phyloP scores from a whole-genome alignment of 2,329 filamentous ascomycete genomes.

The Chaetothyriales sp. region DNA sequence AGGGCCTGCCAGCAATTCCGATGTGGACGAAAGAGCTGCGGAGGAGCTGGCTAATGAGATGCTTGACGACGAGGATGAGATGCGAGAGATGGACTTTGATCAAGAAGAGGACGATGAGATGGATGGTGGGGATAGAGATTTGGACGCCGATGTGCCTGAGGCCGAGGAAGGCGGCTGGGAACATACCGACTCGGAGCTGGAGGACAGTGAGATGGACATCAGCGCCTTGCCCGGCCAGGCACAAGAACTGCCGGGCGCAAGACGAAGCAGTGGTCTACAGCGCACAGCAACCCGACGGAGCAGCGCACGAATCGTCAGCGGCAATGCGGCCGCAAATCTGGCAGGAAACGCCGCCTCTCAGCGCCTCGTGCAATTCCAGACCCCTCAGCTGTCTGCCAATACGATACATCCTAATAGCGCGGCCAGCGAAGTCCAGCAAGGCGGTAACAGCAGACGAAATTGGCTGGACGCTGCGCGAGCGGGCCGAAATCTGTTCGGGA shows the following conservation, averaged over 20 bases:
- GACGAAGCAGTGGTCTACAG: constrained; percentile 2
- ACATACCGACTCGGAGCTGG: constrained; percentile 57
- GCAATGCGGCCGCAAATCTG: neutral
- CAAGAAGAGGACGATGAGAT: constrained; percentile 13
- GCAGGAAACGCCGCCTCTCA: neutral
- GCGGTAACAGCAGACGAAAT: neutral
- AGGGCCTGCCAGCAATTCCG: constrained; percentile 20
- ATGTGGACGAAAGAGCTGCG: constrained; percentile 44
- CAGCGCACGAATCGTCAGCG: constrained; percentile 3
- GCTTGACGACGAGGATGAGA: constrained; percentile 19
- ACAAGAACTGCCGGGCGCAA: neutral
- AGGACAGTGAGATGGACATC: constrained; percentile 14
- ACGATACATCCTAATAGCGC: neutral
- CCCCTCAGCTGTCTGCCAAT: neutral
- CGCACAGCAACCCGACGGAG: neutral
- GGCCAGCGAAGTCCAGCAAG: neutral
- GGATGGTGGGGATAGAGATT: constrained; percentile 43
- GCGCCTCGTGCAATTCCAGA: neutral
- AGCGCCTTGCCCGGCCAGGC: constrained; percentile 10
- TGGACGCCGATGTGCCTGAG: constrained; percentile 59
- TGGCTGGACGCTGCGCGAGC: constrained; percentile 7
- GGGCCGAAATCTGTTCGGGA: constrained; percentile 5
- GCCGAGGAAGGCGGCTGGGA: constrained; percentile 48
- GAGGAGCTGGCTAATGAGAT: constrained; percentile 32
- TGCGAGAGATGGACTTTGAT: constrained; percentile 5